Percentiles rank a stretch among this genome's conserved stretches.
Conservation (phyloP, 2,329 filamentous ascomycete species). For the Ophiognomonia clavigignenti-juglandacearum region DNA sequence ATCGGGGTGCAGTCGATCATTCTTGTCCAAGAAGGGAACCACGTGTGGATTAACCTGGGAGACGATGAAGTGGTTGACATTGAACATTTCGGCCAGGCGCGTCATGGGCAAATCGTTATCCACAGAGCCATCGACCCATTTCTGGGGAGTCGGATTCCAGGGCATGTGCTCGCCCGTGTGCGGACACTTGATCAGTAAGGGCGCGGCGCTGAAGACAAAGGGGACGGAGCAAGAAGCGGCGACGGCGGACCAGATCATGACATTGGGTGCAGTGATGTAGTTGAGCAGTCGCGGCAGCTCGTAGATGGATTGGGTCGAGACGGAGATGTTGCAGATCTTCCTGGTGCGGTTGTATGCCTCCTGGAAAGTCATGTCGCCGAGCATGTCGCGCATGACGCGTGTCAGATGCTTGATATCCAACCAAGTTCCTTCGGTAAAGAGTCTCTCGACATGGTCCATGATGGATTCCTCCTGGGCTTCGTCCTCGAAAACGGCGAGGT, state of each 20-base stretch:
- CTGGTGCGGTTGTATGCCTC: conserved; percentile 94
- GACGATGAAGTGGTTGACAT: conserved; percentile 97
- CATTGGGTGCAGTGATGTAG: conserved; percentile 88
- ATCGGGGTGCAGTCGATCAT: conserved; percentile 53
- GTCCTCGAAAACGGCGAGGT: conserved; percentile 74
- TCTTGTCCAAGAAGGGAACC: conserved; percentile 74
- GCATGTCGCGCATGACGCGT: conserved; percentile 71
- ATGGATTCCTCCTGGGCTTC: conserved; percentile 54
- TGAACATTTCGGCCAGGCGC: conserved; percentile 88
- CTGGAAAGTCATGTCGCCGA: conserved; percentile 90
- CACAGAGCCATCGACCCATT: conserved; percentile 92
- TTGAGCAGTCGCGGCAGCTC: conserved; percentile 85
- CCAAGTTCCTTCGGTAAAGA: conserved; percentile 78
- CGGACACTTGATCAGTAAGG: conserved; percentile 79
- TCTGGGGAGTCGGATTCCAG: conserved; percentile 81
- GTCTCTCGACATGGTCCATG: conserved; percentile 62
- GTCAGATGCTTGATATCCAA: conserved; percentile 80
- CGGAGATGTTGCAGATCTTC: conserved; percentile 87
- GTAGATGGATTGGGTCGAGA: conserved; percentile 82
- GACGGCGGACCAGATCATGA: conserved; percentile 94
- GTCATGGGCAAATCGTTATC: conserved; percentile 93
- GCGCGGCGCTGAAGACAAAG: conserved; percentile 73
- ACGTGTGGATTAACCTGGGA: conserved; percentile 96
- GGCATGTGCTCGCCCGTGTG: conserved; percentile 69
- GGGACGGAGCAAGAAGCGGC: conserved; percentile 95